Evolutionary conservation across 352 stramenopile genomes (phyloP).

Genomic region (Globisporangium spiculum): DNA sequence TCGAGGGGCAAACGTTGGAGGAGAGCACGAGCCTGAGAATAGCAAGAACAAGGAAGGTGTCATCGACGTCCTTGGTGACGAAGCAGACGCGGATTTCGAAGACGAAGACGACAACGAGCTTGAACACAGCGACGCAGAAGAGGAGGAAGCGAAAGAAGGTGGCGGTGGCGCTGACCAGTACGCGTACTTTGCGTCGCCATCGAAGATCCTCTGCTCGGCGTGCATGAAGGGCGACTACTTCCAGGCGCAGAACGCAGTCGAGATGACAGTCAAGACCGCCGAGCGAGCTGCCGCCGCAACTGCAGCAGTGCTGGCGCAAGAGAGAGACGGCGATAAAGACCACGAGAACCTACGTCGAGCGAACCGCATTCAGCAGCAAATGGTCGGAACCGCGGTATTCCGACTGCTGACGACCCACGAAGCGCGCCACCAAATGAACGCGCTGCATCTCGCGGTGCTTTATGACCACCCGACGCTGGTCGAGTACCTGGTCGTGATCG

Average conservation of each 20-base stretch:
- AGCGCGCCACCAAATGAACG: conserved; percentile 72
- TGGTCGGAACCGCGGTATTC: conserved; percentile 26
- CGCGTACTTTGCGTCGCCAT: conserved; percentile 56
- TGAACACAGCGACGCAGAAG: conserved; percentile 34
- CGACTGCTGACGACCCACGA: conserved; percentile 65
- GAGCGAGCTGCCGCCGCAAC: conserved; percentile 10
- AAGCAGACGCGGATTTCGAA: background rate
- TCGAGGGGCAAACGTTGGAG: background rate
- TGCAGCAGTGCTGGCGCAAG: background rate
- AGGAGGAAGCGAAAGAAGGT: conserved; percentile 24
- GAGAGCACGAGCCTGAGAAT: background rate
- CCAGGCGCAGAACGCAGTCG: conserved; percentile 62
- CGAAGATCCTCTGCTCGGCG: conserved; percentile 61
- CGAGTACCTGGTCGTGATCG: conserved; percentile 47
- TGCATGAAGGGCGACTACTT: conserved; percentile 78
- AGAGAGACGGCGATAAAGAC: background rate
- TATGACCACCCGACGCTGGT: conserved; percentile 75
- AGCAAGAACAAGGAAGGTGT: background rate
- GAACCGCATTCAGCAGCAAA: conserved; percentile 3
- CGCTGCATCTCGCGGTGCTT: conserved; percentile 62
- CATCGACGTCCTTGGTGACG: background rate
- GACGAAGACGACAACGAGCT: conserved; percentile 11
- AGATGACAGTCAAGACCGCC: conserved; percentile 48
- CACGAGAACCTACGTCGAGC: background rate
- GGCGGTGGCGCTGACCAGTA: conserved; percentile 19